phyloP scores from a whole-genome alignment of 768 basidiomycete species.

The Leccinum imitatum region DNA sequence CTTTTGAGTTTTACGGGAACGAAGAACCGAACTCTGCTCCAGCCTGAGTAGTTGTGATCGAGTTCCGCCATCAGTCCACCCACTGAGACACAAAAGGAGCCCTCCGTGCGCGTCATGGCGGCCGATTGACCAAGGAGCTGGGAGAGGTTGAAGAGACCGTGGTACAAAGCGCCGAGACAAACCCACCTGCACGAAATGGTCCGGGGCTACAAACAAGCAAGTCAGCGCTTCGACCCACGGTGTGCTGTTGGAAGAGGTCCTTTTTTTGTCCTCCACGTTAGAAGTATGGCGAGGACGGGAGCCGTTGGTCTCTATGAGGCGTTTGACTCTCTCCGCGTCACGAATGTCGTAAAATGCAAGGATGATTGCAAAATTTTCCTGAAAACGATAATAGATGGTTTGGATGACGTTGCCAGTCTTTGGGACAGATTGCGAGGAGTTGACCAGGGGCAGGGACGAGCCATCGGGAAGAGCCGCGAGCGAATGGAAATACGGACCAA shows the following conservation, averaged over 20 bases:
- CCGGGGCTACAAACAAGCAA: constrained; percentile 46
- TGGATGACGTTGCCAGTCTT: constrained; percentile 41
- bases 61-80: constrained; percentile 22
- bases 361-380: constrained; percentile 50
- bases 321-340: constrained; percentile 48
- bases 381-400: constrained; percentile 55
- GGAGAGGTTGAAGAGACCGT: constrained; percentile 6
- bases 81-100: constrained; percentile 50
- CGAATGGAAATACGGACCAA: constrained; percentile 31
- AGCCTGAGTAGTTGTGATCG: constrained; percentile 22
- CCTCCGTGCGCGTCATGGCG: constrained; percentile 53
- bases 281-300: constrained; percentile 5
- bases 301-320: constrained; percentile 34
- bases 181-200: constrained; percentile 47
- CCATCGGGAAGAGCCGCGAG: constrained; percentile 22
- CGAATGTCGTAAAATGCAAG: constrained; percentile 64
- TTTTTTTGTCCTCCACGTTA: constrained; percentile 10
- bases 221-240: constrained; percentile 31
- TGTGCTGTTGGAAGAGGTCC: background rate
- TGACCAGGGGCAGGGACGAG: constrained; percentile 6
- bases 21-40: constrained; percentile 26
- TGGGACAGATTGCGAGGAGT: constrained; percentile 7
- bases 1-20: constrained; percentile 32
- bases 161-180: constrained; percentile 5
- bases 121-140: constrained; percentile 51